Conservation (phyloP, 768 basidiomycete genomes). For the Collybiopsis confluens region DNA sequence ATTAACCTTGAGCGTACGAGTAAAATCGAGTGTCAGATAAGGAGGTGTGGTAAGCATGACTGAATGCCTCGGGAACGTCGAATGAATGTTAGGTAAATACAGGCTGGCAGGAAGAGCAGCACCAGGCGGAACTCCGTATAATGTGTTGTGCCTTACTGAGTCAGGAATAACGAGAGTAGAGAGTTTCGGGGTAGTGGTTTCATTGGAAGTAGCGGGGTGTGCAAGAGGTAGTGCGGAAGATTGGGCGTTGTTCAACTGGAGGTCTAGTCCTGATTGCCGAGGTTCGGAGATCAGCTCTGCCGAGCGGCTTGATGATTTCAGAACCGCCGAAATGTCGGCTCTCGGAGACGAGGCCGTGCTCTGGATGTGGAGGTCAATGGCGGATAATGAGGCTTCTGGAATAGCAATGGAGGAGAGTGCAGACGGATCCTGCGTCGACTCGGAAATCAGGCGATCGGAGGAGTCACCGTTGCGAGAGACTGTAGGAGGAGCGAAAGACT, state of each 20-base stretch:
- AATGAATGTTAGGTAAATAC: not conserved
- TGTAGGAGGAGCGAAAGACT: not conserved
- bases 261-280: no score
- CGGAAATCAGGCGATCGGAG: no score
- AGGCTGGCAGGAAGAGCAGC: slow-evolving; percentile 1
- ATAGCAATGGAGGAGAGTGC: not conserved
- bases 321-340: no score
- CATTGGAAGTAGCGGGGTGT: no score
- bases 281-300: no score
- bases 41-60: not conserved
- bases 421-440: not conserved
- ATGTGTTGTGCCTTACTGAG: no score
- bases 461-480: no score
- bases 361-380: not conserved
- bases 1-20: no score
- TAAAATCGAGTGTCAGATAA: not conserved
- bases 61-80: slow-evolving; percentile 1
- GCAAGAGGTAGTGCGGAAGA: no score
- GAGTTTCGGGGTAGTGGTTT: not conserved
- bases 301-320: no score
- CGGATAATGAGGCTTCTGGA: not conserved
- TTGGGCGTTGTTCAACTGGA: no score
- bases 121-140: not conserved
- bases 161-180: not conserved
- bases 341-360: not conserved